phyloP scores from a whole-genome alignment of 1,139 yeast genomes.

The Geotrichum europaeum region DNA sequence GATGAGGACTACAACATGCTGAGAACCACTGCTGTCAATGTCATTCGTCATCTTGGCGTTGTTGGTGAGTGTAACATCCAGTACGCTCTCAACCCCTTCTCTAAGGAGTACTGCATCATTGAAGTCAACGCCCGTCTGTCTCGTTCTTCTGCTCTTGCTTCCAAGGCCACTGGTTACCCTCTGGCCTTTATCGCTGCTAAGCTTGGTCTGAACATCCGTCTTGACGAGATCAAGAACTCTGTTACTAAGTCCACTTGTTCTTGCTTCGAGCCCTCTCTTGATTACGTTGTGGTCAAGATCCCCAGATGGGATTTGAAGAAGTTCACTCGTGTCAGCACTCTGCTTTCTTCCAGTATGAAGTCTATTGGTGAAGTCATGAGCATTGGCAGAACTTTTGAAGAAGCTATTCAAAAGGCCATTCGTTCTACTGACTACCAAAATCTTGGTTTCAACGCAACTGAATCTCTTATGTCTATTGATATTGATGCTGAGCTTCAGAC shows the following conservation, averaged over 20 bases:
- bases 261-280: constrained; percentile 93
- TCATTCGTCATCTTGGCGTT: constrained; percentile 95
- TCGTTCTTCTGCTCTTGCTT: constrained; percentile 95
- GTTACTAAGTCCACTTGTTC: constrained; percentile 95
- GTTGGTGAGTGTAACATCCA: constrained; percentile 99
- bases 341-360: constrained; percentile 94
- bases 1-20: constrained; percentile 98
- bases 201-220: constrained; percentile 85
- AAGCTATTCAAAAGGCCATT: constrained; percentile 95
- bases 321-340: constrained; percentile 90
- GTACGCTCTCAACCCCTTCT: constrained; percentile 84
- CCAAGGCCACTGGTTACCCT: constrained; percentile 98
- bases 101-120: constrained; percentile 91
- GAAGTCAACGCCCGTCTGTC: constrained; percentile 97
- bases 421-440: constrained; percentile 96
- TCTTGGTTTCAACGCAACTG: constrained; percentile 87
- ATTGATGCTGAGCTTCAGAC: constrained; percentile 87
- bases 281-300: constrained; percentile 92
- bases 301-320: constrained; percentile 98
- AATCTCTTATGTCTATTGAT: constrained; percentile 80
- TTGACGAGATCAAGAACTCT: constrained; percentile 89
- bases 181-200: constrained; percentile 98
- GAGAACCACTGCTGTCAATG: constrained; percentile 94
- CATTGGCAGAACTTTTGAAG: constrained; percentile 95
- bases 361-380: constrained; percentile 99